These are phyloP conservation scores for Diversispora eburnea DNA, from an alignment of 192 early-diverging fungal genomes.

Conservation along the genomic window DNA sequence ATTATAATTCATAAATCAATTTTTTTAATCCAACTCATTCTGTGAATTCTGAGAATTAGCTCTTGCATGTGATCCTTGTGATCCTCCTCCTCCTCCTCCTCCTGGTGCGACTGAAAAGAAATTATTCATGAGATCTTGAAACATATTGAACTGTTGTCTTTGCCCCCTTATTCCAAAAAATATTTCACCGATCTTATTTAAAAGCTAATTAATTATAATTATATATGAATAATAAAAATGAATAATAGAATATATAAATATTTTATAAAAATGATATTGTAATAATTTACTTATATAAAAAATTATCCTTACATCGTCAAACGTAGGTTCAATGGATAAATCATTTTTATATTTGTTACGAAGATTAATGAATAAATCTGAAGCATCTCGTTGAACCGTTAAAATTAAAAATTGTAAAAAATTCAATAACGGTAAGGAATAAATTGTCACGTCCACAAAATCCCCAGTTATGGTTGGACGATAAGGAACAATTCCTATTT, in stretches of 20 bases:
- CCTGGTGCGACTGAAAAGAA: conserved; percentile 1
- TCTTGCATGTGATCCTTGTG: background rate
- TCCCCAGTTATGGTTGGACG: conserved; percentile 36
- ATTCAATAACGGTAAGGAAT: conserved; percentile 53
- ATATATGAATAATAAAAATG: too few species aligned
- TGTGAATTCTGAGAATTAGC: background rate
- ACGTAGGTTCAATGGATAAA: conserved; percentile 30
- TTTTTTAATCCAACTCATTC: background rate
- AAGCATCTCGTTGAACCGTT: conserved; percentile 59
- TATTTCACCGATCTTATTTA: conserved; percentile 15
- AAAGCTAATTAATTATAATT: conserved; percentile 5
- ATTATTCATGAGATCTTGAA: conserved; percentile 20
- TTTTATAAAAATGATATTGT: background rate
- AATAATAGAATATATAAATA: background rate
- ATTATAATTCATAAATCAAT: too few species aligned
- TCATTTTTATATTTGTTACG: conserved; percentile 32
- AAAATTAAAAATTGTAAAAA: conserved; percentile 65
- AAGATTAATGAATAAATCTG: conserved; percentile 40
- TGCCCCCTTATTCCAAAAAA: conserved; percentile 12
- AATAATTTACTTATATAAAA: background rate
- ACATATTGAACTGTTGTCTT: conserved; percentile 25
- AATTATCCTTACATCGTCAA: conserved; percentile 35
- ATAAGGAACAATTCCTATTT: conserved; percentile 40
- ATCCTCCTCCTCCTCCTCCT: background rate
- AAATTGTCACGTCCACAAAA: conserved; percentile 34